These are phyloP conservation scores for Neofusicoccum parvum DNA, from an alignment of 2,329 filamentous ascomycete genomes.

Conservation along the genomic window DNA sequence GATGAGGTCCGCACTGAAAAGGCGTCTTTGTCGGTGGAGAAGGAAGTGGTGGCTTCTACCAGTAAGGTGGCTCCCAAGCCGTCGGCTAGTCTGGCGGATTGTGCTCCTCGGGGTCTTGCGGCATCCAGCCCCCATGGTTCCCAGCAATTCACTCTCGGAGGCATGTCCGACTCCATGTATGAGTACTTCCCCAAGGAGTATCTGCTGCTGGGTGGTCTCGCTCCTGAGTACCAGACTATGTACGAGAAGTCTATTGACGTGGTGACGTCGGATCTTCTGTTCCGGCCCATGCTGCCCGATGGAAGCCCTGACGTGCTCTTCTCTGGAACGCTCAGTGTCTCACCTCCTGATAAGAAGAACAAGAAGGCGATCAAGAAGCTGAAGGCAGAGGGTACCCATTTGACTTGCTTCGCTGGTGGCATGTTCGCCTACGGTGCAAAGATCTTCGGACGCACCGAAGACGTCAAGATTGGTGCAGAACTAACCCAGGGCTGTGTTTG, in stretches of 20 bases:
- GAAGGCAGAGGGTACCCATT: constrained; percentile 56
- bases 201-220: constrained; percentile 49
- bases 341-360: constrained; percentile 26
- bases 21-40: not conserved
- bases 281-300: constrained; percentile 52
- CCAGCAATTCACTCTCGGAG: constrained; percentile 39
- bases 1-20: constrained; percentile 18
- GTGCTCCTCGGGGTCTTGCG: constrained; percentile 16
- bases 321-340: constrained; percentile 24
- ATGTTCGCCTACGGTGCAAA: constrained; percentile 69
- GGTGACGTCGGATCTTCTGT: constrained; percentile 50
- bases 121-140: constrained; percentile 26
- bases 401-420: constrained; percentile 71
- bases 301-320: constrained; percentile 47
- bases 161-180: constrained; percentile 45
- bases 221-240: constrained; percentile 52
- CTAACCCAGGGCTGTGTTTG: constrained; percentile 67
- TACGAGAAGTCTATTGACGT: constrained; percentile 57
- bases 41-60: not conserved
- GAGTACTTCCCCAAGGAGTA: constrained; percentile 53
- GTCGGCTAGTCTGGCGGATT: constrained; percentile 26
- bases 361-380: constrained; percentile 28
- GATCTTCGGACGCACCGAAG: constrained; percentile 57
- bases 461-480: constrained; percentile 59
- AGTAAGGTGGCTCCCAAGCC: constrained; percentile 16